These are phyloP conservation scores for Pseudogymnoascus sp. DNA, from an alignment of 2,329 filamentous ascomycete genomes.

Conservation along the genomic window DNA sequence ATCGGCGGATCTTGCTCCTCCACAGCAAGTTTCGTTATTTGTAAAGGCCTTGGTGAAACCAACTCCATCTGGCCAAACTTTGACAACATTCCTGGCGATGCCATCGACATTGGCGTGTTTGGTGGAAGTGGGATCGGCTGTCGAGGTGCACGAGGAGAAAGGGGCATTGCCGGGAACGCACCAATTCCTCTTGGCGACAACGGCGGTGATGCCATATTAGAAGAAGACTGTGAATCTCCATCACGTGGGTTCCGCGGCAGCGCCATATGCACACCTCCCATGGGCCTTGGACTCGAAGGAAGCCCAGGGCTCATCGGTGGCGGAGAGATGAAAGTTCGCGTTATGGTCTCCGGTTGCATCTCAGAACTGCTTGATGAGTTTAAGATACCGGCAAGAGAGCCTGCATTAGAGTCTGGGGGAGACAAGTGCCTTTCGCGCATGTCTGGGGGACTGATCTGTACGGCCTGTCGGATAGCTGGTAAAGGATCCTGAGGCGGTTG, in stretches of 20 bases:
- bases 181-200: slow-evolving; percentile 54
- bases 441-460: slow-evolving; percentile 28
- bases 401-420: slow-evolving; percentile 32
- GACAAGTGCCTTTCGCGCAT: slow-evolving; percentile 27
- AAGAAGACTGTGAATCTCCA: slow-evolving; percentile 29
- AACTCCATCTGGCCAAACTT: slow-evolving; percentile 29
- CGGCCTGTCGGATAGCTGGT: slow-evolving; percentile 32
- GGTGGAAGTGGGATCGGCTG: slow-evolving; percentile 67
- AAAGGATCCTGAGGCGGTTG: slow-evolving; percentile 32
- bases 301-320: slow-evolving; percentile 53
- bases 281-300: slow-evolving; percentile 53
- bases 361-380: slow-evolving; percentile 28
- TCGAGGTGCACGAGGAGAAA: slow-evolving; percentile 67
- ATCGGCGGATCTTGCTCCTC: slow-evolving; percentile 19
- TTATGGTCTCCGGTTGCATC: slow-evolving; percentile 19
- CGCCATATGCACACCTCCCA: slow-evolving; percentile 51
- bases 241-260: slow-evolving; percentile 50
- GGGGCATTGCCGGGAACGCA: slow-evolving; percentile 43
- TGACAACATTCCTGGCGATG: slow-evolving; percentile 34
- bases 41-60: slow-evolving; percentile 36
- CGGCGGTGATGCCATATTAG: slow-evolving; percentile 53
- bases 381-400: slow-evolving; percentile 48
- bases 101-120: slow-evolving; percentile 58
- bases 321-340: slow-evolving; percentile 29
- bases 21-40: slow-evolving; percentile 32